Evolutionary conservation across 2,329 filamentous ascomycete genomes (phyloP), one percentile per base, ranked within the genome.

Genomic region (Cladosporium phlei): DNA sequence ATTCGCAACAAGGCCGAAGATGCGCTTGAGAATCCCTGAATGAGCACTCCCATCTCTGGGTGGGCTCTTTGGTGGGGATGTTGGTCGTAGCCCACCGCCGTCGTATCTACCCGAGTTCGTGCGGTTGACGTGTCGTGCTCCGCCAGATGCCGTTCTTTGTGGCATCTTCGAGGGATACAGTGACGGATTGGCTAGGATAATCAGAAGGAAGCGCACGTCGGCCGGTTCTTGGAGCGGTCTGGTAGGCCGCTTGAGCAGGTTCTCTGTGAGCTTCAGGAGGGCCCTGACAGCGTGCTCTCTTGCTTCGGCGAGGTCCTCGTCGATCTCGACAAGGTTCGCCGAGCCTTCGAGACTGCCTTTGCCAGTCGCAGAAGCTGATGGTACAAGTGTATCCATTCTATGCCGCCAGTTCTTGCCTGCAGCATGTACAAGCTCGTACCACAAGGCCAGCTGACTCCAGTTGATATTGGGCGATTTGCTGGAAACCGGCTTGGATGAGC

Each of bases 11-110:
- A 95, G 69, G 1, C 90, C 90, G 20, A 95, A 66, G 29, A 94
- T 82, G 28, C 90, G 80, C 65, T 95, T 95, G 57, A 94, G 79
- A 44, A 95, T 85, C 4, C 85, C 85, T 2, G 86, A 89, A 65
- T 95, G 86, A 49, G 37, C 22, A 21, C 32, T 48, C 9, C 34
- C 44, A 17, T 47, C 44, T 9, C 44, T 38, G 3, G 44, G 44
- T 25, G 44, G 34, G 6, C 34, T 29, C 14, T 30, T 33, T 16
- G 30, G 34, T 12, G 46, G 37, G 14, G 34, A 39, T 24, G 32
- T 17, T 3, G 37, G 29, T 35, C 40, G 30, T n/a, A 44, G 40
- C 12, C 40, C 30, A n/a, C 16, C 40, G n/a, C n/a, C n/a, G 9
- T 35, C 32, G 29, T 17, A 17, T 16, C 11, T 35, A 5, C 20